Conservation (phyloP, 768 basidiomycete species). For the Lactarius trivialis region DNA sequence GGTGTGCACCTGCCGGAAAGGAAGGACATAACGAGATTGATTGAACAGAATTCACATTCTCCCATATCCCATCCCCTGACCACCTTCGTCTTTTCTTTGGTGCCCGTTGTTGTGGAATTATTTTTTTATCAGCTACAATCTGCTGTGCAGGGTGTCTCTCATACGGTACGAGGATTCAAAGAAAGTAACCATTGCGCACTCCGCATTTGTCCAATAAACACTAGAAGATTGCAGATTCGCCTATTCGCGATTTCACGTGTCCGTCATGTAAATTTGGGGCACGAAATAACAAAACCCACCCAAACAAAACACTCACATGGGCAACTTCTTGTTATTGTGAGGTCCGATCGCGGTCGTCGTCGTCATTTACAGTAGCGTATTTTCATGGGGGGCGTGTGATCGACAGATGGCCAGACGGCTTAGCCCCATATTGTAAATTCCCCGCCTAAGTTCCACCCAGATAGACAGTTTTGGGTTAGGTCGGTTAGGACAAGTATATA, state of each 20-base stretch:
- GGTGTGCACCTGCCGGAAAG: background rate
- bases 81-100: background rate
- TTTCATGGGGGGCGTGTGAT: background rate
- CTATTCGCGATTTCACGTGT: background rate
- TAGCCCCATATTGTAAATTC: background rate
- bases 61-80: background rate
- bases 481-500: background rate
- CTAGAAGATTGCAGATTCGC: background rate
- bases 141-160: background rate
- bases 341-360: background rate
- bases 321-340: background rate
- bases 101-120: background rate
- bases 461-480: slow-evolving; percentile 1
- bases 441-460: background rate
- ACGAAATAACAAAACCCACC: too few relatives aligned
- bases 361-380: background rate
- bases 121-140: background rate
- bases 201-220: slow-evolving; percentile 7
- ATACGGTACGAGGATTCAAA: slow-evolving; percentile 1
- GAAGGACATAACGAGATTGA: background rate
- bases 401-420: background rate
- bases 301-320: background rate
- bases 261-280: background rate
- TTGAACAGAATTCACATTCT: background rate
- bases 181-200: background rate